phyloP scores from a whole-genome alignment of 345 rosid species.

The Heritiera littoralis region DNA sequence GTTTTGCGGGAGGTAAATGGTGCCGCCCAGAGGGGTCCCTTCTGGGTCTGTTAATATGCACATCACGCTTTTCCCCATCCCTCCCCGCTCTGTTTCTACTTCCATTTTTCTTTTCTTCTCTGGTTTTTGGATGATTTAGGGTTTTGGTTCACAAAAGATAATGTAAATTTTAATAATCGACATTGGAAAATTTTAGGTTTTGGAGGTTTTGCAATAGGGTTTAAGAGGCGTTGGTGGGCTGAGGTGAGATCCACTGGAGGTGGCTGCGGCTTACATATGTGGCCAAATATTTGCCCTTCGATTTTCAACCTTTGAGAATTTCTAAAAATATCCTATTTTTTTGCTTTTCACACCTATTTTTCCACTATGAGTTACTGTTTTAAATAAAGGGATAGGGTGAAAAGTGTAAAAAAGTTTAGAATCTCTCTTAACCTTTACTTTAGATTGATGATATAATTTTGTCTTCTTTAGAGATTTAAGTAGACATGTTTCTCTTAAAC shows the following conservation, averaged over 20 bases:
- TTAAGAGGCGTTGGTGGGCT: not conserved
- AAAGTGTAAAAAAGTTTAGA: too few relatives aligned
- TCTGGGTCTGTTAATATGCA: slow-evolving; percentile 84
- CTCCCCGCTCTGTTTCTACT: slow-evolving; percentile 16
- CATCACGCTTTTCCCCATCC: slow-evolving; percentile 58
- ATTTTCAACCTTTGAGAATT: not conserved
- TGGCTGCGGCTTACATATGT: not conserved
- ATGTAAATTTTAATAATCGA: too few relatives aligned
- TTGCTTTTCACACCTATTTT: too few relatives aligned
- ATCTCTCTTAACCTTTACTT: too few relatives aligned
- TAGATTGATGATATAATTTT: too few relatives aligned
- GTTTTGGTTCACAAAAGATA: not conserved
- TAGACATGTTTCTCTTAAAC: too few relatives aligned
- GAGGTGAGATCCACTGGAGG: not conserved
- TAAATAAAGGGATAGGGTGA: too few relatives aligned
- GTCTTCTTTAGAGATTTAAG: too few relatives aligned
- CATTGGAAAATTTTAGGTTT: not conserved
- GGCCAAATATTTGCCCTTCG: not conserved
- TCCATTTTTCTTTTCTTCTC: slow-evolving; percentile 4
- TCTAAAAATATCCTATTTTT: too few relatives aligned
- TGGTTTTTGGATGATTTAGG: not conserved
- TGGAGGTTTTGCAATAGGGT: too few relatives aligned
- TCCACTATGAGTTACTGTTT: too few relatives aligned
- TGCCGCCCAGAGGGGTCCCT: slow-evolving; percentile 64
- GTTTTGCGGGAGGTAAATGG: slow-evolving; percentile 80